Evolutionary conservation across 1,139 yeast species (phyloP), one percentile per base, ranked within the genome.

Genomic region (Suhomyces bribrorum): DNA sequence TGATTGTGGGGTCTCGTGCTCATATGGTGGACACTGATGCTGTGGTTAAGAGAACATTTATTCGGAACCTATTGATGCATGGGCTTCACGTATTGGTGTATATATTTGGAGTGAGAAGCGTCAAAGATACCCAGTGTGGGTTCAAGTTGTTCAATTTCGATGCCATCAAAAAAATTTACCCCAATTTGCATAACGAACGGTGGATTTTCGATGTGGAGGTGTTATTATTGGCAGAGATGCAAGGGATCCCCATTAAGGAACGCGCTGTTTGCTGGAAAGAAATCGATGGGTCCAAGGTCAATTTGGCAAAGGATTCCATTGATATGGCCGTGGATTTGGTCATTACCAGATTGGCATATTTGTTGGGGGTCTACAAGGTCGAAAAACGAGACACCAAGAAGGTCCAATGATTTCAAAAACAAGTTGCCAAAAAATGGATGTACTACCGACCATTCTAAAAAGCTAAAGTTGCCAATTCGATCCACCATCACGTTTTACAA

Each of bases 131-230:
- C 5, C 98, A 92, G 65, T 92, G 98, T 69, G 98, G 98, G 5
- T 92, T 94, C 69, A 92, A 92, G 62, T 69, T 92, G 65, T 92
- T 90, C 62, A 86, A 92, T 49, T 75, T 79, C 44, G 67, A 71
- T 9, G 84, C 97, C 0, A 76, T 83, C 13, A 56, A 57, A 13
- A 54, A 56, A 39, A 86, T 92, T 29, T 89, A 89, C 62, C 97
- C 97, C 4, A 83, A 77, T 50, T 79, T 94, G 86, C 97, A 92
- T 60, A 90, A 96, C 11, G 98, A 92, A 62, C 81, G 98, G 41
- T 92, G 98, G 98, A 92, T 94, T 29, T 92, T 92, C 61, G 98
- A 92, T 57, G 97, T 92, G 30, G 98, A 92, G 63, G 79, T 92
- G 14, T 71, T 92, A 47, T 77, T 92, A 46, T 68, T 94, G 44